Evolutionary conservation across 352 stramenopile species (phyloP).

Genomic region (Globisporangium splendens): DNA sequence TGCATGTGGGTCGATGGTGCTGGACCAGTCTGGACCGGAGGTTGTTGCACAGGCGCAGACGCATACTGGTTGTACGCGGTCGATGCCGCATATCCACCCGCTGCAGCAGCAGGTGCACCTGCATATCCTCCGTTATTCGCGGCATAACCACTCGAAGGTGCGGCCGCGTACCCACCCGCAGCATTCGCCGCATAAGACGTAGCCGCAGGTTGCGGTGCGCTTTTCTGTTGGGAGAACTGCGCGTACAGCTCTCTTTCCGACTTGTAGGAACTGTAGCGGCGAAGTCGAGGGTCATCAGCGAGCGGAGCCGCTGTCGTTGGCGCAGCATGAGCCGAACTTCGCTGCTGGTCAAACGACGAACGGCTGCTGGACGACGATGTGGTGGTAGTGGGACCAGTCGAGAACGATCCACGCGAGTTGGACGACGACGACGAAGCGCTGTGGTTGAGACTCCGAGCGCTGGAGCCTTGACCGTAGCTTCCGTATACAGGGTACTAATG

Average conservation of each 20-base stretch:
- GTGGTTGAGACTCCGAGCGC: conserved; percentile 7
- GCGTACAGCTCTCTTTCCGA: conserved; percentile 78
- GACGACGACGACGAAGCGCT: conserved; percentile 5
- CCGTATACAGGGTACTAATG: conserved; percentile 15
- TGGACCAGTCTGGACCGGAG: conserved; percentile 15
- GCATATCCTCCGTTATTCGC: conserved; percentile 13
- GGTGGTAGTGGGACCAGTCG: conserved; percentile 9
- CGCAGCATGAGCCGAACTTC: conserved; percentile 13
- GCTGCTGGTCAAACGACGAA: conserved; percentile 21
- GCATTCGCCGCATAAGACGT: conserved; percentile 6
- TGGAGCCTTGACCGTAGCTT: conserved; percentile 13
- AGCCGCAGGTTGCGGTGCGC: conserved; percentile 7
- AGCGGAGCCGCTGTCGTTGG: conserved; percentile 27
- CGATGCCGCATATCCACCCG: conserved; percentile 11
- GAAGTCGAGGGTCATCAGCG: conserved; percentile 63
- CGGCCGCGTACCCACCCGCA: conserved; percentile 6
- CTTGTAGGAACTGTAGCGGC: conserved; percentile 75
- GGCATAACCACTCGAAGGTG: background rate
- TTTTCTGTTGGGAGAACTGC: conserved; percentile 62
- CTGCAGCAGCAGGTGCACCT: conserved; percentile 6
- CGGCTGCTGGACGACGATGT: conserved; percentile 8
- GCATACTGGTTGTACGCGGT: conserved; percentile 9
- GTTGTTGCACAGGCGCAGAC: conserved; percentile 3
- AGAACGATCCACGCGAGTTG: conserved; percentile 11
- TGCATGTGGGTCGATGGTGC: conserved; percentile 40